A percentile compares a stretch with the other conserved stretches of the same genome.
Conservation (phyloP, 2,329 filamentous ascomycete genomes). For the Biscogniauxia marginata region DNA sequence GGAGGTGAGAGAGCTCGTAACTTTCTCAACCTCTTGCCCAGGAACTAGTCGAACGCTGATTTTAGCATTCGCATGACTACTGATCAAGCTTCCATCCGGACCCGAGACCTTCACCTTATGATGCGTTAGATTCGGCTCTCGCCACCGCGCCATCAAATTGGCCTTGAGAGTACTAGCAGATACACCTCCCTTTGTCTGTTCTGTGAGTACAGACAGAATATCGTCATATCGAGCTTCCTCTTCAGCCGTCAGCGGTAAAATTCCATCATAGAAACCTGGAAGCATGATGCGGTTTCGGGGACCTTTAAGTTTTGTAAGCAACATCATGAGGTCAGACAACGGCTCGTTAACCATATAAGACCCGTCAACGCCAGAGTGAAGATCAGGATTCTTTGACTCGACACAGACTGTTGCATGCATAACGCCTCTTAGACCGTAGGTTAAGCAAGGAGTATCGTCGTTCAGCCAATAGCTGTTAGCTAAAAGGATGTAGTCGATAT, state of each 20-base stretch:
- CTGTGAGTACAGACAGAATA: constrained; percentile 74
- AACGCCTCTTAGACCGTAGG: constrained; percentile 89
- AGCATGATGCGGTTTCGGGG: constrained; percentile 78
- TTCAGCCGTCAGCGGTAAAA: constrained; percentile 70
- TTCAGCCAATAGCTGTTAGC: constrained; percentile 99
- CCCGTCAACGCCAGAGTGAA: constrained; percentile 96
- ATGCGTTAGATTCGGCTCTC: constrained; percentile 90
- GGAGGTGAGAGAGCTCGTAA: constrained; percentile 64
- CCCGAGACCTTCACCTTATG: constrained; percentile 92
- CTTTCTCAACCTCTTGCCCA: constrained; percentile 81
- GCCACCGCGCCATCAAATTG: constrained; percentile 90
- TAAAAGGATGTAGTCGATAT: constrained; percentile 89
- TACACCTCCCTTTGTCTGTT: constrained; percentile 61
- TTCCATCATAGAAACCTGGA: constrained; percentile 83
- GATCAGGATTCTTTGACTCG: constrained; percentile 80
- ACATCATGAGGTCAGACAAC: constrained; percentile 81
- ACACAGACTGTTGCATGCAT: constrained; percentile 90
- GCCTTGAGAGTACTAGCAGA: constrained; percentile 71
- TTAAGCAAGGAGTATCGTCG: constrained; percentile 91
- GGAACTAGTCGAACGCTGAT: constrained; percentile 91
- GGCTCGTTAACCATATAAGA: constrained; percentile 88
- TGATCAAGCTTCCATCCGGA: constrained; percentile 88
- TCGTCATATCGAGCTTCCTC: constrained; percentile 82
- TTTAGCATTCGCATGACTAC: constrained; percentile 81
- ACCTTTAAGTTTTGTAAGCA: constrained; percentile 80